Conservation (phyloP, 352 stramenopile species). For the Globisporangium orthogonon region DNA sequence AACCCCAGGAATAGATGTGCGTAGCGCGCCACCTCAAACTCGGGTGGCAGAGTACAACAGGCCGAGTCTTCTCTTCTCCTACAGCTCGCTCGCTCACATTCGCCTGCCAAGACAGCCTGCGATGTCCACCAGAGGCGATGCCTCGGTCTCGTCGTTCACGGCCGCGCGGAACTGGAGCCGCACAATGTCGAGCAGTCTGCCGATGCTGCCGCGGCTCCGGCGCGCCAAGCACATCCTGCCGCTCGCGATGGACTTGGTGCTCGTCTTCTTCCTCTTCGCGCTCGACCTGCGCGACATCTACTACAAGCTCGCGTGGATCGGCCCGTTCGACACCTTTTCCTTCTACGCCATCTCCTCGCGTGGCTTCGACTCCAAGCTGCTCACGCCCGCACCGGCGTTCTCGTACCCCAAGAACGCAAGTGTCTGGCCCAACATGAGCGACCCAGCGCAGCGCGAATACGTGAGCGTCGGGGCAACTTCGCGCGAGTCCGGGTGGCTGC, state of each 20-base stretch:
- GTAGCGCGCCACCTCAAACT: too few relatives aligned
- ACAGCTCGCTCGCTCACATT: too few relatives aligned
- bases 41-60: too few relatives aligned
- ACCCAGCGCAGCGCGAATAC: background rate
- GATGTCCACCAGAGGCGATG: background rate
- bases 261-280: conserved; percentile 23
- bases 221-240: background rate
- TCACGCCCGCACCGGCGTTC: conserved; percentile 5
- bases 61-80: too few relatives aligned
- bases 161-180: background rate
- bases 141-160: background rate
- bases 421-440: conserved; percentile 1
- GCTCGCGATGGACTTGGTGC: background rate
- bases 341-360: conserved; percentile 14
- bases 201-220: background rate
- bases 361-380: conserved; percentile 8
- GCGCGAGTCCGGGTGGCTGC: conserved; percentile 3
- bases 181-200: background rate
- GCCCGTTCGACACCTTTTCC: conserved; percentile 14
- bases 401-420: conserved; percentile 4
- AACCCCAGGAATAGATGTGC: too few relatives aligned
- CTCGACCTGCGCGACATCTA: conserved; percentile 28
- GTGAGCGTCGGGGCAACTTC: conserved; percentile 1
- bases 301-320: conserved; percentile 28
- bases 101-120: background rate